Evolutionary conservation across 257 asterid genomes (phyloP), one percentile per base, ranked within the genome.

Genomic region (Przewalskia tangutica): DNA sequence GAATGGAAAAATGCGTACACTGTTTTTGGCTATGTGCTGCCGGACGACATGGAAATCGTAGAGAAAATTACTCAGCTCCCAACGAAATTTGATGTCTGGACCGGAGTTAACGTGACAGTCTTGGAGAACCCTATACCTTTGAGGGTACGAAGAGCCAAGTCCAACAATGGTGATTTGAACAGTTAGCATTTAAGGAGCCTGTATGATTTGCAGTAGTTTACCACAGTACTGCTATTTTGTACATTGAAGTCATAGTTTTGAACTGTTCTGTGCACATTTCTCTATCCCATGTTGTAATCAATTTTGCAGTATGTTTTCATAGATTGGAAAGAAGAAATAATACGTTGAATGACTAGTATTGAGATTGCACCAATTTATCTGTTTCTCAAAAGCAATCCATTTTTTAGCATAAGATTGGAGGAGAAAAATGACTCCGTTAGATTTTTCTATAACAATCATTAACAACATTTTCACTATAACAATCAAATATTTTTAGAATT

Each of bases 1-100:
- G 99, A 96, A 81, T 96, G 99, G 99, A 89, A 82, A 80, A 91
- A 89, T 0, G 77, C 93, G 0, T 94, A 96, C 62, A 94, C 97
- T 0, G 95, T 96, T 16, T 94, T 94, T 23, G 99, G 97, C 58
- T 83, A 83, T 11, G 97, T 94, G 2, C 91, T 94, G 66, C 95
- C 92, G 0, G 99, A 95, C 86, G 98, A 96, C 86, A 85, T 96
- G 97, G 85, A 8, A 63, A 85, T 91, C 36, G 94, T 95, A 0
- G 99, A 96, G 90, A 94, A 89, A 84, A 91, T 95, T 3, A 89
- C 97, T 27, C 85, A 81, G 86, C 95, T 94, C 58, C 97, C 99
- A 4, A 88, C 97, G 12, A 92, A 89, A 81, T 11, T 93, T 59
- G 97, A 94, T 44, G 90, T 88, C 75, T 95, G 99, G 98, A 88